Percentiles rank a stretch among this genome's conserved stretches.
These are phyloP conservation scores for Mikania micrantha DNA, from an alignment of 129 eudicot genomes.

Conservation along the genomic window DNA sequence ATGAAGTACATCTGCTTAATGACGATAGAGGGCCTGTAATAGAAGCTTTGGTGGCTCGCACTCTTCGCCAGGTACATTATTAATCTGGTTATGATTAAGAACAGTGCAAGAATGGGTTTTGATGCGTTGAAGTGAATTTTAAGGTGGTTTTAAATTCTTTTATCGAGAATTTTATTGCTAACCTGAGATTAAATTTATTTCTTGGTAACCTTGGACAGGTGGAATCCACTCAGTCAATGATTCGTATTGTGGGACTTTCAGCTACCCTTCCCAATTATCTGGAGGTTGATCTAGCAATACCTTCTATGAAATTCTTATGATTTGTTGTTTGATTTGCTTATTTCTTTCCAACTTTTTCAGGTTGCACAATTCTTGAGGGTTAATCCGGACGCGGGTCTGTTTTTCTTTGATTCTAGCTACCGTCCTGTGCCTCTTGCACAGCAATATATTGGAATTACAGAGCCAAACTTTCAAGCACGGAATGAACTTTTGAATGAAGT, in stretches of 20 bases:
- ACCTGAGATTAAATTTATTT: slow-evolving; percentile 4
- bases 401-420: slow-evolving; percentile 96
- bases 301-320: not conserved
- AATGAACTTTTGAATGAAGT: slow-evolving; percentile 69
- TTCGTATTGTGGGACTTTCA: slow-evolving; percentile 95
- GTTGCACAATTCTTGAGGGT: slow-evolving; percentile 98
- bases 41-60: slow-evolving; percentile 98
- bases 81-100: not conserved
- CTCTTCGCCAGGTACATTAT: slow-evolving; percentile 84
- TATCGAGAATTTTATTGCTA: slow-evolving; percentile 5
- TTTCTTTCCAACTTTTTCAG: slow-evolving; percentile 30
- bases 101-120: not conserved
- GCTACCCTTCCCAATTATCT: slow-evolving; percentile 95
- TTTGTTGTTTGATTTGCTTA: slow-evolving; percentile 3
- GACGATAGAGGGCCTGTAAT: slow-evolving; percentile 99
- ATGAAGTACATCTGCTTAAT: slow-evolving; percentile 96
- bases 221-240: slow-evolving; percentile 95
- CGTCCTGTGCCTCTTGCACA: slow-evolving; percentile 99
- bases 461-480: slow-evolving; percentile 70
- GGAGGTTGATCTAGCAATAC: slow-evolving; percentile 51
- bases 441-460: slow-evolving; percentile 86
- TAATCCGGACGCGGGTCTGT: slow-evolving; percentile 81
- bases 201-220: slow-evolving; percentile 48
- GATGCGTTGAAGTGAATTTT: not conserved
- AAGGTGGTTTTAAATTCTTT: not conserved